A percentile compares a stretch with the other conserved stretches of the same genome.
phyloP scores from a whole-genome alignment of 352 stramenopile species.

The Phytophthora megakarya region DNA sequence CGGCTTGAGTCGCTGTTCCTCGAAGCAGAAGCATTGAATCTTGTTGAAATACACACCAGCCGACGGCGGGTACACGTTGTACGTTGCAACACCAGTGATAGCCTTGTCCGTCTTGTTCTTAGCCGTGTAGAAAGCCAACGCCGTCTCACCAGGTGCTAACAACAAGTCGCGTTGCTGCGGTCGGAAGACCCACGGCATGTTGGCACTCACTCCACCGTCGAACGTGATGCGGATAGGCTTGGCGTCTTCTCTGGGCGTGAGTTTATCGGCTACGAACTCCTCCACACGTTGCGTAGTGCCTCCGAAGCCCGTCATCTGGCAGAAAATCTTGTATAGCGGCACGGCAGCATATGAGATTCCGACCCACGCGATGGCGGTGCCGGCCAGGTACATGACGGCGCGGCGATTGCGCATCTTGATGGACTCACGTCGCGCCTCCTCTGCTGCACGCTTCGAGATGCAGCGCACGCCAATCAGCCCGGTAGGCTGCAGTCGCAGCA shows the following conservation, averaged over 20 bases:
- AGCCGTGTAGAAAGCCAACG: constrained; percentile 98
- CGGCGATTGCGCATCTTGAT: constrained; percentile 91
- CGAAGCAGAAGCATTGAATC: constrained; percentile 99
- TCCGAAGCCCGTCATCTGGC: constrained; percentile 97
- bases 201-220: constrained; percentile 93
- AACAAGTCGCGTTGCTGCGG: constrained; percentile 95
- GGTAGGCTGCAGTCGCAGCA: constrained; percentile 15
- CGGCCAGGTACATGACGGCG: constrained; percentile 92
- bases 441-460: constrained; percentile 55
- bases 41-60: constrained; percentile 99
- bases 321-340: constrained; percentile 99
- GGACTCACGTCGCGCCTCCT: constrained; percentile 48
- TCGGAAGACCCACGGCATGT: constrained; percentile 97
- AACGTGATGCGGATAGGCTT: constrained; percentile 97
- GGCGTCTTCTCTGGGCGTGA: constrained; percentile 91
- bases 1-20: constrained; percentile 97
- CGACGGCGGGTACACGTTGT: constrained; percentile 99
- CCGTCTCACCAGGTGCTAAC: constrained; percentile 96
- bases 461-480: constrained; percentile 31
- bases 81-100: constrained; percentile 99
- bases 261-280: constrained; percentile 76
- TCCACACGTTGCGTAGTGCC: constrained; percentile 91
- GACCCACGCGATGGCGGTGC: constrained; percentile 93
- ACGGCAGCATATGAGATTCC: constrained; percentile 97
- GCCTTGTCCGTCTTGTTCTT: constrained; percentile 97